Percentiles rank a stretch among this genome's conserved stretches.
These are phyloP conservation scores for Capronia epimyces DNA, from an alignment of 2,329 filamentous ascomycete genomes.

Conservation along the genomic window DNA sequence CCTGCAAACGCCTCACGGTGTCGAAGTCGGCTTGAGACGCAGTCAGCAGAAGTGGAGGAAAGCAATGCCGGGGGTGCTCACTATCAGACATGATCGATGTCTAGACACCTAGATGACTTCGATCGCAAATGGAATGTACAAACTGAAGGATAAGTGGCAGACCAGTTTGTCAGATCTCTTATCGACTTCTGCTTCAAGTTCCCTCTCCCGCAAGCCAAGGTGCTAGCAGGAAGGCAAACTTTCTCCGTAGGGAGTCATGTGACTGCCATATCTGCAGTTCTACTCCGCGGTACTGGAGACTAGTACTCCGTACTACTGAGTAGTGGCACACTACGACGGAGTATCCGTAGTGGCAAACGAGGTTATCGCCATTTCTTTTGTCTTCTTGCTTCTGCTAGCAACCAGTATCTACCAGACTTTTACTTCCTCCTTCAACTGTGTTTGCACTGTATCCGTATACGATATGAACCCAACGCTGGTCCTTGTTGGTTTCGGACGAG, in stretches of 20 bases:
- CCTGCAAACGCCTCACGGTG: constrained; percentile 78
- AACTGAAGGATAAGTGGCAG: background rate
- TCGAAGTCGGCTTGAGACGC: constrained; percentile 96
- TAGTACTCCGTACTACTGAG: too few relatives aligned
- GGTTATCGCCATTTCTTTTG: too few relatives aligned
- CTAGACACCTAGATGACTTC: constrained; percentile 6
- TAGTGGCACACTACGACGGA: too few relatives aligned
- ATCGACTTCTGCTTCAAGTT: background rate
- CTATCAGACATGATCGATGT: constrained; percentile 22
- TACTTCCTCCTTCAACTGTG: too few relatives aligned
- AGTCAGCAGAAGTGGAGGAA: constrained; percentile 51
- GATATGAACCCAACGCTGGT: too few relatives aligned
- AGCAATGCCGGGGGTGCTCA: constrained; percentile 1
- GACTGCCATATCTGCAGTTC: background rate
- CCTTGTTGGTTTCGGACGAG: too few relatives aligned
- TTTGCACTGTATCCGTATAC: too few relatives aligned
- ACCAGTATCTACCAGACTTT: too few relatives aligned
- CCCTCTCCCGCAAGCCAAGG: background rate
- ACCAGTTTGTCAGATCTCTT: background rate
- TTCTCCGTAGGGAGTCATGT: background rate
- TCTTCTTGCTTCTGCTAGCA: too few relatives aligned
- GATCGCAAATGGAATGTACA: background rate
- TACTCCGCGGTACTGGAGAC: too few relatives aligned
- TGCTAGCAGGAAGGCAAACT: background rate
- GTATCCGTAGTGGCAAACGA: too few relatives aligned